Conservation (phyloP, 805 yeast genomes). For the Wickerhamomyces chambardii region DNA sequence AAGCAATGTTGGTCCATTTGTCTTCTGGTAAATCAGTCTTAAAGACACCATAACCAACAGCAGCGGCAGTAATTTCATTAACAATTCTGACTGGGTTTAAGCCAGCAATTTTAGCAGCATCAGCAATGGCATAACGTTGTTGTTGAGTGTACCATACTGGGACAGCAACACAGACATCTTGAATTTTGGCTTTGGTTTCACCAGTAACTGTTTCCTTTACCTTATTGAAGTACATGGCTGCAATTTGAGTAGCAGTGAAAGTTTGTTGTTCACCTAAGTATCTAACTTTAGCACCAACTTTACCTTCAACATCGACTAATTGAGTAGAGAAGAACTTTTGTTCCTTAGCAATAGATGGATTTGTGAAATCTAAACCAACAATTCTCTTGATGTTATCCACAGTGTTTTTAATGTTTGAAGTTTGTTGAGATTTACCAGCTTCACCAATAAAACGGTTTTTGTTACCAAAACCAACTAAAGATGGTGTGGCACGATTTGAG, state of each 20-base stretch:
- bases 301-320: constrained; percentile 66
- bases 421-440: constrained; percentile 92
- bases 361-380: constrained; percentile 65
- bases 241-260: constrained; percentile 83
- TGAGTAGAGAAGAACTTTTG: constrained; percentile 64
- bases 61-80: constrained; percentile 97
- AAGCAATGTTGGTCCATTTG: constrained; percentile 81
- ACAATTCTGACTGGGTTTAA: constrained; percentile 97
- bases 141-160: constrained; percentile 97
- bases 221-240: constrained; percentile 93
- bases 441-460: constrained; percentile 94
- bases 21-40: constrained; percentile 95
- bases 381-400: constrained; percentile 92
- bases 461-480: constrained; percentile 82
- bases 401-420: constrained; percentile 93
- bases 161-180: constrained; percentile 88
- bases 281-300: constrained; percentile 79
- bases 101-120: constrained; percentile 94
- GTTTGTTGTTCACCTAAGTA: constrained; percentile 69
- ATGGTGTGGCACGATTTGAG: constrained; percentile 94
- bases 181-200: constrained; percentile 71
- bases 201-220: constrained; percentile 69
- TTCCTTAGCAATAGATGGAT: constrained; percentile 75
- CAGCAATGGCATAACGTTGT: constrained; percentile 94
- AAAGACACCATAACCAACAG: constrained; percentile 98